Base-by-base conservation (phyloP, 805 yeast genomes). In the Lachancea mirantina region DNA sequence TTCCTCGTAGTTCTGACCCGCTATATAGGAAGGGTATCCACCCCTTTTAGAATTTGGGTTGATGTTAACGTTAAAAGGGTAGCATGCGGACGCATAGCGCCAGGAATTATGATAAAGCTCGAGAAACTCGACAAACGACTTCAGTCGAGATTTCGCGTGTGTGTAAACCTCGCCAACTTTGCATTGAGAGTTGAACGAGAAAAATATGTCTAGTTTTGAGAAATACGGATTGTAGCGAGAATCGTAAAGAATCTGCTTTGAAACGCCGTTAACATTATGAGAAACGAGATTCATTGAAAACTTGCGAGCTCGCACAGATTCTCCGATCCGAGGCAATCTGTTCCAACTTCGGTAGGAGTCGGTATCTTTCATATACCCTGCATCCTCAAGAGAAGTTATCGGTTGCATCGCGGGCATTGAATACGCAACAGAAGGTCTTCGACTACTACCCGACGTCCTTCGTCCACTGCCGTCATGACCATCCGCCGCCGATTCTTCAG, bases 211-310 rank as follows among this genome's bases (percentile, higher is more conserved):
- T 41, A 55, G 40, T 19, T 40, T 31, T 4, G 40, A 38, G 14
- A 53, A 47, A 9, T 39, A 36, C 11, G 45, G 41, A 23, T 55
- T 55, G 35, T 45, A 46, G 3, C 36, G 35, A 6, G 56, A 52
- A 11, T 48, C 47, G 36, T 55, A 55, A 19, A 41, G 36, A 7
- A 53, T 38, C 26, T 42, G 40, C 33, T 45, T 46, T 6, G 41
- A 38, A 25, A 44, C 50, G 2, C 53, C 56, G 39, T 50, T 50
- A 20, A 41, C 40, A 13, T 43, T 40, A 9, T 49, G 37, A 14
- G 35, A 35, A 3, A 46, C 46, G 6, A 46, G 31, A 26, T 49
- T 49, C 33, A 45, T 44, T 22, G 50, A 47, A 14, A 42, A 44
- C 7, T 40, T 36, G 23, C 37, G 41, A n/a, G 40, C 23, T 16